Evolutionary conservation across 1,284 basidiomycete genomes (phyloP).

Genomic region (Microbotryomycetes sp.): DNA sequence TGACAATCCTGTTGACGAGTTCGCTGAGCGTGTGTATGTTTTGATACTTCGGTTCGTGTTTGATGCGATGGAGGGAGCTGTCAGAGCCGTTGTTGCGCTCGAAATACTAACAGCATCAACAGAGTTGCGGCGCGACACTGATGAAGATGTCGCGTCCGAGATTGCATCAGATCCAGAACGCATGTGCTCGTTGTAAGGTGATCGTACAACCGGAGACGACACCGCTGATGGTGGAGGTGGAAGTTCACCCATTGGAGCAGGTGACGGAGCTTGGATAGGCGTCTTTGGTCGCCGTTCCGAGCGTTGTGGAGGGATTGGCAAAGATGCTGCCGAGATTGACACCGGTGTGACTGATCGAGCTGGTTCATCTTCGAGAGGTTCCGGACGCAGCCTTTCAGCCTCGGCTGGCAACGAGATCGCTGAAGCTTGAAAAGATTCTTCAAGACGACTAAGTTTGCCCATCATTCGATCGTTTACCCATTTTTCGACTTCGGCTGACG

Average conservation of each 20-base stretch:
- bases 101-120: not conserved
- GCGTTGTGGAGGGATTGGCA: not conserved
- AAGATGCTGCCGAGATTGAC: not conserved
- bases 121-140: not conserved
- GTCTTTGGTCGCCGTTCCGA: not conserved
- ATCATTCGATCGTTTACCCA: conserved; percentile 22
- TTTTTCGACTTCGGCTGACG: conserved; percentile 19
- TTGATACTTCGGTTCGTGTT: not conserved
- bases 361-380: not conserved
- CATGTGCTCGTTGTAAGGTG: not conserved
- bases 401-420: not conserved
- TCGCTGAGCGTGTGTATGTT: no score
- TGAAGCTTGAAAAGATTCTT: conserved; percentile 5
- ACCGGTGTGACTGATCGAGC: not conserved
- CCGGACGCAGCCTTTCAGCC: not conserved
- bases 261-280: not conserved
- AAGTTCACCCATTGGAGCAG: not conserved
- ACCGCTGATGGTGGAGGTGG: not conserved
- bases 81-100: not conserved
- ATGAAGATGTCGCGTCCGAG: not conserved
- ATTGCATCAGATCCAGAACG: not conserved
- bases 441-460: conserved; percentile 15
- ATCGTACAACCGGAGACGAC: not conserved
- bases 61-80: conserved; percentile 1
- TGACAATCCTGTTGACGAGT: conserved; percentile 17